Percentiles rank a stretch among this genome's conserved stretches.
phyloP scores from a whole-genome alignment of 2,329 filamentous ascomycete species.

The Cladorrhinum sp. region DNA sequence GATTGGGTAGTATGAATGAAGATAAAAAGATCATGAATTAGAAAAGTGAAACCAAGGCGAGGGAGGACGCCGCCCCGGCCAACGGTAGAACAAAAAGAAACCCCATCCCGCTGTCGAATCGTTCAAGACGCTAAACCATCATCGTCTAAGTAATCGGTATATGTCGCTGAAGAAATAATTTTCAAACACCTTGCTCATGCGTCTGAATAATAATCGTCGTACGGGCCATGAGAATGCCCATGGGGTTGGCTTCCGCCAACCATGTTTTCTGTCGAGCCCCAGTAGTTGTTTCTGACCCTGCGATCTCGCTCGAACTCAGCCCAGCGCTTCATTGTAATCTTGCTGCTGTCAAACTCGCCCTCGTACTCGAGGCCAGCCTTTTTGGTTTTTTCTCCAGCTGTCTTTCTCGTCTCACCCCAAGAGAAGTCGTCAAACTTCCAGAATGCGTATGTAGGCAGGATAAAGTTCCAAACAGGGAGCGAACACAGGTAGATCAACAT shows the following conservation, averaged over 20 bases:
- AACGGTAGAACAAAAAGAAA: not conserved
- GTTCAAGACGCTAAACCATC: constrained; percentile 9
- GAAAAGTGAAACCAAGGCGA: not conserved
- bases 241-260: constrained; percentile 40
- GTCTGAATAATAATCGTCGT: constrained; percentile 56
- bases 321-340: constrained; percentile 99
- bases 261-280: constrained; percentile 53
- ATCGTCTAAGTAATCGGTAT: constrained; percentile 14
- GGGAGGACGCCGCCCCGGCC: not conserved
- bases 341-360: constrained; percentile 95
- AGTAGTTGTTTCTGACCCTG: constrained; percentile 48
- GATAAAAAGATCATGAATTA: not conserved
- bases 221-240: constrained; percentile 45
- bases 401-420: constrained; percentile 97
- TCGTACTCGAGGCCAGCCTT: constrained; percentile 84
- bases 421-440: constrained; percentile 99
- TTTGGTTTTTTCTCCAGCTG: constrained; percentile 82
- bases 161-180: constrained; percentile 12
- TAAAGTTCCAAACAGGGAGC: constrained; percentile 95
- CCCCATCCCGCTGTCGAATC: not conserved
- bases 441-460: constrained; percentile 89
- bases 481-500: constrained; percentile 95
- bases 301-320: constrained; percentile 82
- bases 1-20: not conserved
- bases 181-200: constrained; percentile 34